Conservation (phyloP, 129 eudicot genomes). For the Tagetes erecta region DNA sequence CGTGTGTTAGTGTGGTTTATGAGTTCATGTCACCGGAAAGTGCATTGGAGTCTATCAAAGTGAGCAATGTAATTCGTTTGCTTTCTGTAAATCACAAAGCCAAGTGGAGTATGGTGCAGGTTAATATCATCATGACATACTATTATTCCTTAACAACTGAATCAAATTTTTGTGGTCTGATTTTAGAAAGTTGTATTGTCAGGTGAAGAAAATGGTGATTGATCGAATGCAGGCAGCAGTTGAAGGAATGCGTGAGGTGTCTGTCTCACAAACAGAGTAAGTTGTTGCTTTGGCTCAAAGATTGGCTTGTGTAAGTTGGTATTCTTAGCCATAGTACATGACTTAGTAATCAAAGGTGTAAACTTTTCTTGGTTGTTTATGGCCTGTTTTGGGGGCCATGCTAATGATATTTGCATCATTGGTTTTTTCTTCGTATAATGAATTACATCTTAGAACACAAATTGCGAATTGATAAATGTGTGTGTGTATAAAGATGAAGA, state of each 20-base stretch:
- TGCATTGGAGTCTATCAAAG: slow-evolving; percentile 60
- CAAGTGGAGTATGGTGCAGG: slow-evolving; percentile 54
- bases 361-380: background rate
- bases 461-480: background rate
- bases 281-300: slow-evolving; percentile 20
- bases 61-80: slow-evolving; percentile 62
- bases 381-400: background rate
- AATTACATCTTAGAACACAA: background rate
- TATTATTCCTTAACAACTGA: background rate
- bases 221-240: slow-evolving; percentile 52
- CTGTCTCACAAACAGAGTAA: slow-evolving; percentile 34
- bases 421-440: background rate
- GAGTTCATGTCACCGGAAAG: slow-evolving; percentile 92
- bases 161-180: background rate
- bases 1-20: slow-evolving; percentile 65
- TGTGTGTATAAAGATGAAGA: slow-evolving; percentile 1
- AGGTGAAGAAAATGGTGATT: slow-evolving; percentile 78
- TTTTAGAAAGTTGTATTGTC: slow-evolving; percentile 19
- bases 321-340: slow-evolving; percentile 1
- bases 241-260: slow-evolving; percentile 47
- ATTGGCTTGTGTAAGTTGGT: background rate
- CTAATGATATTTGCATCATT: background rate
- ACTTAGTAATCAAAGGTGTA: background rate
- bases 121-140: slow-evolving; percentile 16
- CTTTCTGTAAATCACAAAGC: slow-evolving; percentile 80